Evolutionary conservation across 1,284 basidiomycete genomes (phyloP).

Genomic region (Cryptococcus sp.): DNA sequence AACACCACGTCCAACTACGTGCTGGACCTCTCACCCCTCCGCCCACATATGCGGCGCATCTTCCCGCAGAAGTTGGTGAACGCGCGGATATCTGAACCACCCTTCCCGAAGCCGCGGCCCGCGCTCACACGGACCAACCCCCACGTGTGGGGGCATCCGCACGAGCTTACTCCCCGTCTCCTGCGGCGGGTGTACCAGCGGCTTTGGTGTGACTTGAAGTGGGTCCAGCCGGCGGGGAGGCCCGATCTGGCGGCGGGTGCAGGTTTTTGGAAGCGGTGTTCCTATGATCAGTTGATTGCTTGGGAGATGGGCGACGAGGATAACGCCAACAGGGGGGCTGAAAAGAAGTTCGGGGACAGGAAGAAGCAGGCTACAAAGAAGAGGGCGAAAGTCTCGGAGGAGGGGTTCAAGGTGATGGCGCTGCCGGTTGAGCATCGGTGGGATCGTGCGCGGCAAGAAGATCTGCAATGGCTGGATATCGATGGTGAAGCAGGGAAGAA

Average conservation of each 20-base stretch:
- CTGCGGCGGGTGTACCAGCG: conserved; percentile 26
- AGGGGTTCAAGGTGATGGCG: no score
- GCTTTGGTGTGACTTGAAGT: conserved; percentile 29
- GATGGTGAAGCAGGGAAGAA: no score
- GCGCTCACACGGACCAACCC: conserved; percentile 29
- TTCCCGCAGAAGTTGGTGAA: conserved; percentile 14
- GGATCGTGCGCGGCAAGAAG: no score
- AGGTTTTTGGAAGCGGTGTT: conserved; percentile 19
- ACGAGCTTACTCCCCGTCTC: conserved; percentile 20
- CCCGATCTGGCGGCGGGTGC: neutral
- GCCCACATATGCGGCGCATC: conserved; percentile 11
- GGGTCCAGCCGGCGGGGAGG: conserved; percentile 18
- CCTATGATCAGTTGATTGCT: conserved; percentile 13
- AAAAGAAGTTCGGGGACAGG: no score
- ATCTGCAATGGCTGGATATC: no score
- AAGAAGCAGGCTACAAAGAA: no score
- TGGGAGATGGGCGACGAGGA: conserved; percentile 3
- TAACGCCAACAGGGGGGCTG: neutral
- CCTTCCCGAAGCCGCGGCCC: conserved; percentile 23
- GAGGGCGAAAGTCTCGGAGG: no score
- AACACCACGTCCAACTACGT: conserved; percentile 13
- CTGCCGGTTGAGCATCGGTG: no score
- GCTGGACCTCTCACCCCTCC: conserved; percentile 7
- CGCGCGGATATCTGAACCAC: conserved; percentile 4
- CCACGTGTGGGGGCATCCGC: conserved; percentile 26